Evolutionary conservation across 2,329 filamentous ascomycete species (phyloP), one percentile per base, ranked within the genome.

Genomic region (Magnaporthiopsis incrustans): DNA sequence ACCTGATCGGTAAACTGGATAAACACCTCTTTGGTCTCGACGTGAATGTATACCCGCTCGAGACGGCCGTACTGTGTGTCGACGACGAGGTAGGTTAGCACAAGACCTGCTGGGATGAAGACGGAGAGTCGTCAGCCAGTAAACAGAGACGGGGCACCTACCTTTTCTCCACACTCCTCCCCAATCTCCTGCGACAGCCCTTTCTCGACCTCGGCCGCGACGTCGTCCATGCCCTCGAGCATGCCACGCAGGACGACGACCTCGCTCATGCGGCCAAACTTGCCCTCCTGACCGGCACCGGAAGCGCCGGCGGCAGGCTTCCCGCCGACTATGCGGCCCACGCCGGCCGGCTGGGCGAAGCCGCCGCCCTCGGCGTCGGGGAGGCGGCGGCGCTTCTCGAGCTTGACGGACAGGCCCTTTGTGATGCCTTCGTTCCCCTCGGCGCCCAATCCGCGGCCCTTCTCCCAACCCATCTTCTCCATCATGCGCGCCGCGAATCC

Each of bases 111-210:
- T n/a, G n/a, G n/a, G n/a, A n/a, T n/a, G n/a, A n/a, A n/a, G n/a
- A n/a, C n/a, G n/a, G n/a, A n/a, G n/a, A n/a, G n/a, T n/a, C n/a
- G n/a, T n/a, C n/a, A n/a, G n/a, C n/a, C n/a, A n/a, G n/a, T n/a
- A n/a, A n/a, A n/a, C n/a, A n/a, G n/a, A n/a, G n/a, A n/a, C 33
- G 26, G 10, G 11, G 1, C 7, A 15, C 27, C 61, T 10, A 88
- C 85, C 82, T 93, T 92, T 68, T 91, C 86, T 61, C 88, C 88
- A 75, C 96, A 97, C 73, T 96, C 91, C 71, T 97, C 91, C 8
- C 95, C 95, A 75, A 99, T 97, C 74, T 97, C 93, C 77, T 98
- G 94, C 69, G 94, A 88, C 62, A 99, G 78, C 0, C 86, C 86
- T 18, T 83, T 82, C 65, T 88, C 85, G 61, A 97, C 85, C 74